Conservation (phyloP, 306 rosid species). For the Quercus berberidifolia region DNA sequence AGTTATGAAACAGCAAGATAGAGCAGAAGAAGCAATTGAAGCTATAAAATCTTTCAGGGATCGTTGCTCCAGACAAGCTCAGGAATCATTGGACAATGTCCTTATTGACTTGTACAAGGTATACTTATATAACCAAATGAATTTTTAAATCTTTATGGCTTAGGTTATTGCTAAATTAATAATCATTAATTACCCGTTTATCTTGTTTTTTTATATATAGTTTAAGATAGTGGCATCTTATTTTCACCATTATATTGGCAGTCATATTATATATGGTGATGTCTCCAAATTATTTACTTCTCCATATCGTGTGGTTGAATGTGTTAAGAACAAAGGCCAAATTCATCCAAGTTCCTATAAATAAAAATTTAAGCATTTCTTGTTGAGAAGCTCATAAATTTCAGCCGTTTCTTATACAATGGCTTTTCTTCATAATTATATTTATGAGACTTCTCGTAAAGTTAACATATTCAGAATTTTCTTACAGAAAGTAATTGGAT, state of each 20-base stretch:
- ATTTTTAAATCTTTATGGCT: neutral
- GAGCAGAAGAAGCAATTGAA: constrained; percentile 89
- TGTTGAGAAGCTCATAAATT: too few species aligned
- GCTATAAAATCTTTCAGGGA: constrained; percentile 70
- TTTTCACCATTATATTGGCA: too few species aligned
- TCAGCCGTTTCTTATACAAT: neutral
- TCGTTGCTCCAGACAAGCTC: constrained; percentile 81
- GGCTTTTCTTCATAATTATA: neutral
- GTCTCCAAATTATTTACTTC: too few species aligned
- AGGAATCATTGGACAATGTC: constrained; percentile 87
- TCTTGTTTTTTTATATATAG: neutral
- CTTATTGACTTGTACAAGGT: constrained; percentile 94
- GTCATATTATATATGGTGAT: too few species aligned
- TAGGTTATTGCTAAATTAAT: neutral
- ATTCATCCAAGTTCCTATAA: too few species aligned
- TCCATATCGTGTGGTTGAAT: too few species aligned
- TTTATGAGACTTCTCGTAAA: neutral
- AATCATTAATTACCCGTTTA: neutral
- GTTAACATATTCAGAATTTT: neutral
- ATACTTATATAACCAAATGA: neutral
- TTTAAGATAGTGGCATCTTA: neutral
- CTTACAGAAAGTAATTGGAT: neutral
- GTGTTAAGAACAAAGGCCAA: too few species aligned
- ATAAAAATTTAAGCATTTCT: too few species aligned
- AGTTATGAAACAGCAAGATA: constrained; percentile 81